Evolutionary conservation across 176 grass and related monocot species (phyloP).

Genomic region (Areca catechu): DNA sequence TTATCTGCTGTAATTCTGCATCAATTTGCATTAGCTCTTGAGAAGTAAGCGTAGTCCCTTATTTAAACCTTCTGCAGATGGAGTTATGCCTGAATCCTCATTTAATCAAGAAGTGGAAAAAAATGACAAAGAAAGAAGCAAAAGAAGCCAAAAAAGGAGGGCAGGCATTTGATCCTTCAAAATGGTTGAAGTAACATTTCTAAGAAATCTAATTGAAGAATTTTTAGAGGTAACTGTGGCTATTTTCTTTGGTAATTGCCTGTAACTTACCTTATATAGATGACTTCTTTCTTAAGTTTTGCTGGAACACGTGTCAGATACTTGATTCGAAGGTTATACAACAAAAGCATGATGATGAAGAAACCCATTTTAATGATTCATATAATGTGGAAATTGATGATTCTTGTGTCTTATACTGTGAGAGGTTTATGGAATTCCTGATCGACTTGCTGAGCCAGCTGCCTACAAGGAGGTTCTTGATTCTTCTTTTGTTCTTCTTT

Average conservation of each 20-base stretch:
- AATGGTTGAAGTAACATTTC: slow-evolving; percentile 66
- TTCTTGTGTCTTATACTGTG: slow-evolving; percentile 87
- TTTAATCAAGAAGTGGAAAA: slow-evolving; percentile 94
- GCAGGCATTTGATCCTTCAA: slow-evolving; percentile 38
- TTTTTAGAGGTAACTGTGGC: slow-evolving; percentile 62
- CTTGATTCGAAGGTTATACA: slow-evolving; percentile 72
- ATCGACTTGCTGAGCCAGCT: slow-evolving; percentile 99
- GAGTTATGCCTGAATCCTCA: slow-evolving; percentile 84
- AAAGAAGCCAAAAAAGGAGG: slow-evolving; percentile 68
- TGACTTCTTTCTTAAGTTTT: background rate
- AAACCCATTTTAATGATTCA: slow-evolving; percentile 31
- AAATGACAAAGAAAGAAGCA: slow-evolving; percentile 82
- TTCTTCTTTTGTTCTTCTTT: no score
- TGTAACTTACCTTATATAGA: background rate
- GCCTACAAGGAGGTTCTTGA: slow-evolving; percentile 71
- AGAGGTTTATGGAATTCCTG: slow-evolving; percentile 98
- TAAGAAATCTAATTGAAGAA: slow-evolving; percentile 83
- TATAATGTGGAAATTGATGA: slow-evolving; percentile 53
- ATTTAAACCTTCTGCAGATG: slow-evolving; percentile 58
- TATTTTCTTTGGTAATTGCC: background rate
- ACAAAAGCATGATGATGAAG: slow-evolving; percentile 36
- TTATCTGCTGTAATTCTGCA: background rate
- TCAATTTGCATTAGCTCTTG: no score
- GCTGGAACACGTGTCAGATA: slow-evolving; percentile 34
- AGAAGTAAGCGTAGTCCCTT: background rate